Base-by-base conservation (phyloP, 2,329 filamentous ascomycete species). In the Beauveria medogensis region DNA sequence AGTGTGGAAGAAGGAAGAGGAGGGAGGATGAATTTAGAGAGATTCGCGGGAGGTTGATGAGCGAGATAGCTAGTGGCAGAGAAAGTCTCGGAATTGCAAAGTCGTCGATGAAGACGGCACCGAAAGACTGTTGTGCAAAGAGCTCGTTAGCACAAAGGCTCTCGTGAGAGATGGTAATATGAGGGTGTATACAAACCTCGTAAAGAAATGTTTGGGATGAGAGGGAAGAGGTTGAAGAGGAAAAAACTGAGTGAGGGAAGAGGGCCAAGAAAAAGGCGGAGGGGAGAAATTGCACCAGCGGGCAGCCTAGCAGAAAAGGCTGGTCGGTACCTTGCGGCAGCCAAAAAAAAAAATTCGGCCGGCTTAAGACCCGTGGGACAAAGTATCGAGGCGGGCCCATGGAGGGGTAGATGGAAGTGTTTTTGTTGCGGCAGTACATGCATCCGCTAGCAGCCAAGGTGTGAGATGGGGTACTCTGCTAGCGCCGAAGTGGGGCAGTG, bases 21-120 rank as follows among this genome's bases (percentile, higher is more conserved):
- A 66, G 62, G 66, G 65, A 70, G 64, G 66, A 66, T 67, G 65
- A 63, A 4, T 41, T 40, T 10, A 24, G n/a, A 58, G 24, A 64
- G 65, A 65, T 67, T 68, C 64, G 67, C 64, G 64, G 40, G 54
- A 53, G 64, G 67, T 69, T 69, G 69, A 70, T 71, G 68, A 65
- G 67, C 65, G 61, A 62, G 63, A 30, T 60, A 62, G 63, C 63
- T 63, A 59, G 52, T 48, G 40, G 53, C 60, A 64, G 57, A 62
- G 55, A 59, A 62, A 59, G 46, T 40, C 55, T 55, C 52, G 50
- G 52, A 12, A 48, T 20, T 44, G 24, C 8, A 55, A 51, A 41
- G 44, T 50, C 59, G 59, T 55, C 43, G 12, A 18, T 22, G 37
- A 55, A 55, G 44, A 61, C 51, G 34, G 30, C 44, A 56, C 59